phyloP scores from a whole-genome alignment of 495 filamentous ascomycete species.

The Podospora pseudoanserina region DNA sequence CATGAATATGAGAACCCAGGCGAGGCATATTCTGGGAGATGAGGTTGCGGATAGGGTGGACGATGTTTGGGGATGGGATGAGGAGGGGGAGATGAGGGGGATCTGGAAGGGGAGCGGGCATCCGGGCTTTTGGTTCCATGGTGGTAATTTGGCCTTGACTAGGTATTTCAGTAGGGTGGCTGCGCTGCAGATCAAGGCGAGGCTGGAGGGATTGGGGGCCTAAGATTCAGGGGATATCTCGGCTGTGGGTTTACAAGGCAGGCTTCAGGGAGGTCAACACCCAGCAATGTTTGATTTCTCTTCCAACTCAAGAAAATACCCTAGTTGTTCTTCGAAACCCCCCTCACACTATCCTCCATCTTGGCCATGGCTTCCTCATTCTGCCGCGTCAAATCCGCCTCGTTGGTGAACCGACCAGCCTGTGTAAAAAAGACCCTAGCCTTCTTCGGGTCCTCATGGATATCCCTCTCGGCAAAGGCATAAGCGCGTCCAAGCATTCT shows the following conservation, averaged over 20 bases:
- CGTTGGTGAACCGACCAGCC: conserved; percentile 33
- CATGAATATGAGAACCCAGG: conserved; percentile 67
- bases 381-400: conserved; percentile 32
- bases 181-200: conserved; percentile 72
- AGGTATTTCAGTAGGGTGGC: conserved; percentile 68
- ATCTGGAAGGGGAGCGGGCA: conserved; percentile 73
- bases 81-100: conserved; percentile 67
- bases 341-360: conserved; percentile 15
- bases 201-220: conserved; percentile 50
- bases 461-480: conserved; percentile 30
- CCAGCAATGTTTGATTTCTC: background rate
- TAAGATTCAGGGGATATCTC: background rate
- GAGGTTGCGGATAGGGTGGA: conserved; percentile 60
- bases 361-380: conserved; percentile 28
- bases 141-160: conserved; percentile 71
- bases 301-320: background rate
- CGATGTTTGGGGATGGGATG: conserved; percentile 75
- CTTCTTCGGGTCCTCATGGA: conserved; percentile 35
- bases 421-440: conserved; percentile 30
- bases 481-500: conserved; percentile 35
- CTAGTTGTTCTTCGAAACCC: conserved; percentile 2
- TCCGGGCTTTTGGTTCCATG: conserved; percentile 80
- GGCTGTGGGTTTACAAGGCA: background rate
- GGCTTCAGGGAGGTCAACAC: background rate
- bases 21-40: conserved; percentile 65